A percentile compares a stretch with the other conserved stretches of the same genome.
phyloP scores from a whole-genome alignment of 2,329 filamentous ascomycete species.

The Diaporthe aspalathi region DNA sequence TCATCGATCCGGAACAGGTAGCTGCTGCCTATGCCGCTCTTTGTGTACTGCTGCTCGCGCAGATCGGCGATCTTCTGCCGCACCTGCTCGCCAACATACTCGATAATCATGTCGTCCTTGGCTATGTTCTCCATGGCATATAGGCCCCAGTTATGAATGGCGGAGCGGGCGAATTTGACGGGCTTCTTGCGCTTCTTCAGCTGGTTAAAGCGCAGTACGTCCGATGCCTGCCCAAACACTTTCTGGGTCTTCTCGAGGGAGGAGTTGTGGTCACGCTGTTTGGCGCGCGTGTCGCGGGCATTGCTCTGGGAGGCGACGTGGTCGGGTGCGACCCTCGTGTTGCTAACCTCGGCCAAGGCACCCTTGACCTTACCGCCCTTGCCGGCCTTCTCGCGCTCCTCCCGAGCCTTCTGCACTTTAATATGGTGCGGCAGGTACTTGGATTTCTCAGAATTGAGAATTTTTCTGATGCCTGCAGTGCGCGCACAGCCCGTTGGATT shows the following conservation, averaged over 20 bases:
- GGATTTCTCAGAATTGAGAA: slow-evolving; percentile 96
- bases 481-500: slow-evolving; percentile 88
- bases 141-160: slow-evolving; percentile 98
- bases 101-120: slow-evolving; percentile 99
- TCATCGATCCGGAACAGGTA: slow-evolving; percentile 99
- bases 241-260: slow-evolving; percentile 97
- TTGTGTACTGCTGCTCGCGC: slow-evolving; percentile 89
- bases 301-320: slow-evolving; percentile 88
- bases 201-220: slow-evolving; percentile 97
- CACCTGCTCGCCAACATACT: slow-evolving; percentile 98
- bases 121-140: slow-evolving; percentile 98
- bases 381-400: slow-evolving; percentile 82
- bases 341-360: slow-evolving; percentile 74
- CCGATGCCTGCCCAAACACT: slow-evolving; percentile 83
- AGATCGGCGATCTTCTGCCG: slow-evolving; percentile 98
- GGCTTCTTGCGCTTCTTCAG: slow-evolving; percentile 99
- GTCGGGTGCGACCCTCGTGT: slow-evolving; percentile 79
- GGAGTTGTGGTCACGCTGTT: slow-evolving; percentile 92
- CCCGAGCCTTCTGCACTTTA: slow-evolving; percentile 90
- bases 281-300: slow-evolving; percentile 92
- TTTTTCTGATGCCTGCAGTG: slow-evolving; percentile 94
- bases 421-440: slow-evolving; percentile 98
- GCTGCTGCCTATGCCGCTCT: slow-evolving; percentile 96
- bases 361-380: slow-evolving; percentile 72
- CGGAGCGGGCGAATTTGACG: slow-evolving; percentile 95